A percentile compares a stretch with the other conserved stretches of the same genome.
Conservation (phyloP, 306 rosid genomes). For the Begonia peltatifolia region DNA sequence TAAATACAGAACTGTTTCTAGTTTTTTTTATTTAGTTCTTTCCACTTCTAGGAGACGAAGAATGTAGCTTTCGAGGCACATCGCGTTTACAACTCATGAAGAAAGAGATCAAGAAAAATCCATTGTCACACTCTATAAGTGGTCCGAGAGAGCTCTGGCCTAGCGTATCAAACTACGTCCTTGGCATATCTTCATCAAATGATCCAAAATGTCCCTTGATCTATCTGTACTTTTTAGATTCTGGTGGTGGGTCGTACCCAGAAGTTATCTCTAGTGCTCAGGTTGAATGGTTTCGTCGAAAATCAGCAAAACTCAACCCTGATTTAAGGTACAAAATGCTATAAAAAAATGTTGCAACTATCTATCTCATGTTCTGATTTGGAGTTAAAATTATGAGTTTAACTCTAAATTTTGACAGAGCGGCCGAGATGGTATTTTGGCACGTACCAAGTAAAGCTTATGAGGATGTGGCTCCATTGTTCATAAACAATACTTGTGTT, state of each 20-base stretch:
- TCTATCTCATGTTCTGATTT: no score
- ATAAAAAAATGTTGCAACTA: background rate
- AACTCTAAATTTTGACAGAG: conserved; percentile 21
- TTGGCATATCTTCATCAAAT: conserved; percentile 33
- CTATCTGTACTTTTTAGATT: conserved; percentile 65
- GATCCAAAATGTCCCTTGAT: conserved; percentile 36
- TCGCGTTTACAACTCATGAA: conserved; percentile 39
- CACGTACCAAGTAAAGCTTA: conserved; percentile 75
- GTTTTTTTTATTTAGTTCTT: no score
- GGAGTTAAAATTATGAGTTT: no score
- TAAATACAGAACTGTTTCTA: no score
- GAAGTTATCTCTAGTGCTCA: conserved; percentile 57
- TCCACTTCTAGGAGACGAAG: conserved; percentile 18
- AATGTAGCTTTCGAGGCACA: conserved; percentile 68
- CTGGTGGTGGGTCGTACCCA: conserved; percentile 92
- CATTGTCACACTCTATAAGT: conserved; percentile 29
- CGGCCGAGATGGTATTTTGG: conserved; percentile 81
- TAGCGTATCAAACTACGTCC: conserved; percentile 61
- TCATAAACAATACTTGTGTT: conserved; percentile 52
- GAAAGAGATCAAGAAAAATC: conserved; percentile 32
- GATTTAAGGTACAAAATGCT: conserved; percentile 33
- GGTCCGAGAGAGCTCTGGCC: conserved; percentile 80
- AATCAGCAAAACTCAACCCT: conserved; percentile 41
- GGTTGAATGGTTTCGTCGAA: conserved; percentile 48
- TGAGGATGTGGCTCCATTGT: conserved; percentile 43